phyloP scores from a whole-genome alignment of 768 basidiomycete genomes.

The Auricularia auricula-judae region DNA sequence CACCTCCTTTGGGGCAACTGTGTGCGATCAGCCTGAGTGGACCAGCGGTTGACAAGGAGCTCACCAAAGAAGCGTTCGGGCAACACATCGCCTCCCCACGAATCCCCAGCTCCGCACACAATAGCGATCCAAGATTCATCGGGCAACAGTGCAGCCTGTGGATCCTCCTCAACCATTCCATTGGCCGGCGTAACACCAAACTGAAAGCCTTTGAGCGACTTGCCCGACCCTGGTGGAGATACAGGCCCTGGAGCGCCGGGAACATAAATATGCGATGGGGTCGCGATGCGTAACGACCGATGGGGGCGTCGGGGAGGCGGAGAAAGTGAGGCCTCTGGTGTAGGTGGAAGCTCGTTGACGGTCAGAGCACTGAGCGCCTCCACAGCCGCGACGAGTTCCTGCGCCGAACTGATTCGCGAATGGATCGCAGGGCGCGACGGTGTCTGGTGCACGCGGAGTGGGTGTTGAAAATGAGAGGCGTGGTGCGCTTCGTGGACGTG shows the following conservation, averaged over 20 bases:
- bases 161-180: constrained; percentile 16
- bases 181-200: not conserved
- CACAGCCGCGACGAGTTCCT: not conserved
- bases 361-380: not conserved
- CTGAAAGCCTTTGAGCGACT: not conserved
- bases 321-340: constrained; percentile 16
- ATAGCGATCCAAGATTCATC: constrained; percentile 66
- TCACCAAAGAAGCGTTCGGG: constrained; percentile 51
- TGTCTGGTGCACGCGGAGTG: not conserved
- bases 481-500: not conserved
- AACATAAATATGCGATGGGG: not conserved
- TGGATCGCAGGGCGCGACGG: not conserved
- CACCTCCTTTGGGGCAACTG: constrained; percentile 59
- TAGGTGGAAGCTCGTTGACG: constrained; percentile 19
- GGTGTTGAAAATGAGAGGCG: not conserved
- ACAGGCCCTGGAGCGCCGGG: not conserved
- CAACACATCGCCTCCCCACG: constrained; percentile 26
- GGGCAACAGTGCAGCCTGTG: constrained; percentile 42
- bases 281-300: not conserved
- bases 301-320: too few species aligned
- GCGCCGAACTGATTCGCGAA: not conserved
- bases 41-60: not conserved
- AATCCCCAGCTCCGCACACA: constrained; percentile 47
- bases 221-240: not conserved
- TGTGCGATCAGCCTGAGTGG: not conserved